Conservation (phyloP, 2,329 filamentous ascomycete genomes). For the Penicillium concentricum region DNA sequence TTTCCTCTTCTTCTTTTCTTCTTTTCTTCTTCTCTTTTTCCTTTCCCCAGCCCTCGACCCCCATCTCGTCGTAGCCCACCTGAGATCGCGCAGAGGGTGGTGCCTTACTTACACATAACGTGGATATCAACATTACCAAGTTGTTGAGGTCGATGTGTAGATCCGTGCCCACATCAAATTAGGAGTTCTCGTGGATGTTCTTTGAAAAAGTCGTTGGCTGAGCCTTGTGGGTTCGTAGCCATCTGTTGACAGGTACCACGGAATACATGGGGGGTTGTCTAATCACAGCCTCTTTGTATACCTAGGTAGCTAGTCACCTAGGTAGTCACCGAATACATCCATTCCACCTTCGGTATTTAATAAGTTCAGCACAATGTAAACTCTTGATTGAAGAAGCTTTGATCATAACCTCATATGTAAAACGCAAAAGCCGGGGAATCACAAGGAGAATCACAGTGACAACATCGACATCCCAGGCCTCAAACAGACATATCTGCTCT, state of each 20-base stretch:
- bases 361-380: neutral
- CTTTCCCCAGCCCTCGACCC: neutral
- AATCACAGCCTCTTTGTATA: neutral
- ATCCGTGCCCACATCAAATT: neutral
- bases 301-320: neutral
- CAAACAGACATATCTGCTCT: neutral
- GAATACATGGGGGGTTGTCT: neutral
- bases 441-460: neutral
- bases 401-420: slow-evolving; percentile 9
- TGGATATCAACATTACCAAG: neutral
- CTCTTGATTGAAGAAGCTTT: neutral
- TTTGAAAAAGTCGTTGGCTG: neutral
- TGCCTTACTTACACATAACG: neutral
- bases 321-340: neutral
- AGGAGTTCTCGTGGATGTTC: neutral
- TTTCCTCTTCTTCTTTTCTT: neutral
- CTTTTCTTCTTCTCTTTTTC: neutral
- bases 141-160: neutral
- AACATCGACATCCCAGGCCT: neutral
- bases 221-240: neutral
- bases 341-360: neutral
- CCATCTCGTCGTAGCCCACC: neutral
- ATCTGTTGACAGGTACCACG: neutral
- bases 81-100: neutral
- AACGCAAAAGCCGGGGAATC: slow-evolving; percentile 6